A percentile compares a stretch with the other conserved stretches of the same genome.
phyloP scores from a whole-genome alignment of 164 flowering plant genomes.

The Annona cherimola region DNA sequence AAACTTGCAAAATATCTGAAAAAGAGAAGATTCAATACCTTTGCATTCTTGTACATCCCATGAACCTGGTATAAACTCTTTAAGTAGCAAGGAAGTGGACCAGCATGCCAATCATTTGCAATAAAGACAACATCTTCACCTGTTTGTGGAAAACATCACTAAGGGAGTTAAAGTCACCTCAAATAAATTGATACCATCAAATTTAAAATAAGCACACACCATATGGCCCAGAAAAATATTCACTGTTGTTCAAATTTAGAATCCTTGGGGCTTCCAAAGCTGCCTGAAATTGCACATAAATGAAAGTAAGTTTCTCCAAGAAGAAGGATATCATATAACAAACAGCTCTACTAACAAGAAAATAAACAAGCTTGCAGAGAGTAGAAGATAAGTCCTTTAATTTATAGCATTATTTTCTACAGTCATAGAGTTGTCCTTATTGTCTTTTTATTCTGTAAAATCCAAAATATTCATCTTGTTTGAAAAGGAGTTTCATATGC shows the following conservation, averaged over 20 bases:
- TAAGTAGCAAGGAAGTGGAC: slow-evolving; percentile 78
- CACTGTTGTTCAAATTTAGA: slow-evolving; percentile 56
- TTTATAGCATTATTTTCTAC: too few relatives aligned
- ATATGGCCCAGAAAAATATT: slow-evolving; percentile 79
- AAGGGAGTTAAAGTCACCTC: neutral
- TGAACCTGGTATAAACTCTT: slow-evolving; percentile 51
- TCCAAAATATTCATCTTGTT: too few relatives aligned
- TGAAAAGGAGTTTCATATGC: too few relatives aligned
- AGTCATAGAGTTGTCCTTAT: too few relatives aligned
- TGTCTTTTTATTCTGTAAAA: too few relatives aligned
- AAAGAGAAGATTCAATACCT: slow-evolving; percentile 30
- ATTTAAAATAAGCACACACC: slow-evolving; percentile 31
- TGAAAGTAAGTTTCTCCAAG: neutral
- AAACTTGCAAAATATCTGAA: neutral
- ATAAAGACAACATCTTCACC: slow-evolving; percentile 77
- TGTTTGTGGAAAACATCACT: slow-evolving; percentile 12
- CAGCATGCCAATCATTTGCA: slow-evolving; percentile 88
- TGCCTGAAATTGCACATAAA: slow-evolving; percentile 40
- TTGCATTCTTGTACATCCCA: slow-evolving; percentile 62
- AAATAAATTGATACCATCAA: neutral
- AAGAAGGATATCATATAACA: neutral
- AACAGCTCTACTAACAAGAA: neutral
- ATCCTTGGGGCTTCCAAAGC: slow-evolving; percentile 81
- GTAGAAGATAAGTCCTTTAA: too few relatives aligned
- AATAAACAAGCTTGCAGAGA: neutral